Evolutionary conservation across 331 rosid genomes (phyloP).

Genomic region (Spiraea crenata): DNA sequence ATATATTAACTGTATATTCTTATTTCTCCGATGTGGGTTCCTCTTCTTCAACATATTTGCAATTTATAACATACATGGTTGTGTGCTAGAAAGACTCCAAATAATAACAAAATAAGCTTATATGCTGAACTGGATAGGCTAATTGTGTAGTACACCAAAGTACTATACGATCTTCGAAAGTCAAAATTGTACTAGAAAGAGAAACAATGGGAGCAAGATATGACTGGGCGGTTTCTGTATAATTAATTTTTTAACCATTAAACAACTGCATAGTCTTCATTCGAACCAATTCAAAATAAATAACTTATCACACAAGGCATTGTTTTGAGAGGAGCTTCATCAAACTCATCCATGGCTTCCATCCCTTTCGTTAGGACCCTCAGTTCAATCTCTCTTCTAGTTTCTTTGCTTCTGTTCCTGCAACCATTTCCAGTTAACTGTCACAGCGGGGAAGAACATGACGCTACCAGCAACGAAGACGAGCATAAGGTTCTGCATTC

Average conservation of each 20-base stretch:
- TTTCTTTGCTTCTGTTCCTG: slow-evolving; percentile 28
- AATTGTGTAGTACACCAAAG: slow-evolving; percentile 25
- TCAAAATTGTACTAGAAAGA: slow-evolving; percentile 49
- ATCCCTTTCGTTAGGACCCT: slow-evolving; percentile 18
- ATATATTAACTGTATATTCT: too few species aligned
- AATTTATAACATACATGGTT: too few species aligned
- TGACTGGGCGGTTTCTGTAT: not conserved
- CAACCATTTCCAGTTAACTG: slow-evolving; percentile 25
- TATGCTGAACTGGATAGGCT: not conserved
- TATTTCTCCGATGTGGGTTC: too few species aligned
- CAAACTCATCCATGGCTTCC: slow-evolving; percentile 29
- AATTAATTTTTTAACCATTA: not conserved
- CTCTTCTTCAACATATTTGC: too few species aligned
- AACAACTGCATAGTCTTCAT: slow-evolving; percentile 1
- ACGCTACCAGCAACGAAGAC: not conserved
- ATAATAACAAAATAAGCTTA: too few species aligned
- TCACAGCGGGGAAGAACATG: slow-evolving; percentile 39
- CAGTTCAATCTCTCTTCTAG: slow-evolving; percentile 48
- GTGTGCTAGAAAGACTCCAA: too few species aligned
- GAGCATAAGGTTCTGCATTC: slow-evolving; percentile 29
- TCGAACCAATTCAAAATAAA: not conserved
- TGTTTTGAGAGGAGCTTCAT: not conserved
- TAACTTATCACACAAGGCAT: not conserved
- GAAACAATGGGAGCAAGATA: not conserved
- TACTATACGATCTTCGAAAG: slow-evolving; percentile 24